Percentiles rank a stretch among this genome's conserved stretches.
Evolutionary conservation across 2,329 filamentous ascomycete genomes (phyloP).

Genomic region (Fusarium haematococcum): DNA sequence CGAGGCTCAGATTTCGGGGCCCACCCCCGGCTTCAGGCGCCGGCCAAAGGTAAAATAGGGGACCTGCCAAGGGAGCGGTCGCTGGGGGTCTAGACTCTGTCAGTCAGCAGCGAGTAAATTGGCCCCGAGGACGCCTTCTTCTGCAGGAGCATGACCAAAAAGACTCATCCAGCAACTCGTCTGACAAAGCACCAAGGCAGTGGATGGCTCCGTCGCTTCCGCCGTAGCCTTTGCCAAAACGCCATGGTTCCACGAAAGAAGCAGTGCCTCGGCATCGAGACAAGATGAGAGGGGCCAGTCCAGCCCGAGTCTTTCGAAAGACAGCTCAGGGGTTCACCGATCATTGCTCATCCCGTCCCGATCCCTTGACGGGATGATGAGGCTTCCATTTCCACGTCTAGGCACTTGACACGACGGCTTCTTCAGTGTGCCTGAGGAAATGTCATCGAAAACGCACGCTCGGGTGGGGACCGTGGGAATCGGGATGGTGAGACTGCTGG

Average conservation of each 20-base stretch:
- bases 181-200: slow-evolving; percentile 29
- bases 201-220: slow-evolving; percentile 26
- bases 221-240: slow-evolving; percentile 7
- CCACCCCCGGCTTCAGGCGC: slow-evolving; percentile 23
- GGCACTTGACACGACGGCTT: slow-evolving; percentile 3
- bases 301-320: not conserved
- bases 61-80: slow-evolving; percentile 32
- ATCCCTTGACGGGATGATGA: slow-evolving; percentile 24
- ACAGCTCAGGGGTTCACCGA: not conserved
- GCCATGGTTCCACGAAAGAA: slow-evolving; percentile 10
- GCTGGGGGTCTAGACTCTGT: slow-evolving; percentile 32
- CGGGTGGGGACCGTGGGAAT: not conserved
- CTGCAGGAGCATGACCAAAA: not conserved
- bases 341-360: slow-evolving; percentile 5
- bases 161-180: slow-evolving; percentile 18
- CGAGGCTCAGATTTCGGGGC: slow-evolving; percentile 3
- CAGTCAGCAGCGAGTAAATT: slow-evolving; percentile 24
- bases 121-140: not conserved
- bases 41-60: slow-evolving; percentile 12
- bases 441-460: slow-evolving; percentile 1
- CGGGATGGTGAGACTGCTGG: slow-evolving; percentile 6
- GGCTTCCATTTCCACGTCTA: slow-evolving; percentile 1
- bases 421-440: slow-evolving; percentile 1
- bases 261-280: slow-evolving; percentile 26
- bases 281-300: not conserved